Evolutionary conservation across 2,329 filamentous ascomycete genomes (phyloP).

Genomic region (Trichoderma hamatum): DNA sequence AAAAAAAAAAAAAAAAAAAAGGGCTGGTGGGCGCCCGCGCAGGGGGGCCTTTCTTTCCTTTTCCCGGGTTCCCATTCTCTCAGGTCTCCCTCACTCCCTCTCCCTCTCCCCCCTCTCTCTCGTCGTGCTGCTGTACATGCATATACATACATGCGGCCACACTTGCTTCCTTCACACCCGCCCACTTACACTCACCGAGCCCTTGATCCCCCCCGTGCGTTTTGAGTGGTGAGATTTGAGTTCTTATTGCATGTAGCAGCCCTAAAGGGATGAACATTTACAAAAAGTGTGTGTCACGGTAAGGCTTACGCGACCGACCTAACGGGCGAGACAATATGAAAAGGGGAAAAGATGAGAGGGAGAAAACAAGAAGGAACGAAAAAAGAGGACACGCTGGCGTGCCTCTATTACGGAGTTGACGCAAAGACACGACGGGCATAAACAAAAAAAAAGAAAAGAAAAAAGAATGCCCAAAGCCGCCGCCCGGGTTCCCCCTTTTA

Average conservation of each 20-base stretch:
- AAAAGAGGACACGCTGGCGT: not conserved
- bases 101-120: not conserved
- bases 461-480: slow-evolving; percentile 6
- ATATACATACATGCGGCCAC: not conserved
- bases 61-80: not conserved
- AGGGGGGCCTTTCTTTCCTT: not conserved
- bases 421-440: not conserved
- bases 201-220: not conserved
- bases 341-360: not conserved
- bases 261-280: not conserved
- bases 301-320: not conserved
- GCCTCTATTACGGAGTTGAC: not conserved
- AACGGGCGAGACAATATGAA: not conserved
- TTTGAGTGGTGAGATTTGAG: not conserved
- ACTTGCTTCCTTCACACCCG: not conserved
- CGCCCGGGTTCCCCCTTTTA: slow-evolving; percentile 3
- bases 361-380: not conserved
- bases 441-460: not conserved
- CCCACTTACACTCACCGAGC: slow-evolving; percentile 9
- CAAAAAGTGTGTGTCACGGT: not conserved
- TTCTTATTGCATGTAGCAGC: not conserved
- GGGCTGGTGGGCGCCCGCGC: not conserved
- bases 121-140: not conserved
- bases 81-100: not conserved
- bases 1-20: not conserved